Percentiles rank a stretch among this genome's conserved stretches.
phyloP scores from a whole-genome alignment of 1,284 basidiomycete genomes.

The Cutaneotrichosporon sp. region DNA sequence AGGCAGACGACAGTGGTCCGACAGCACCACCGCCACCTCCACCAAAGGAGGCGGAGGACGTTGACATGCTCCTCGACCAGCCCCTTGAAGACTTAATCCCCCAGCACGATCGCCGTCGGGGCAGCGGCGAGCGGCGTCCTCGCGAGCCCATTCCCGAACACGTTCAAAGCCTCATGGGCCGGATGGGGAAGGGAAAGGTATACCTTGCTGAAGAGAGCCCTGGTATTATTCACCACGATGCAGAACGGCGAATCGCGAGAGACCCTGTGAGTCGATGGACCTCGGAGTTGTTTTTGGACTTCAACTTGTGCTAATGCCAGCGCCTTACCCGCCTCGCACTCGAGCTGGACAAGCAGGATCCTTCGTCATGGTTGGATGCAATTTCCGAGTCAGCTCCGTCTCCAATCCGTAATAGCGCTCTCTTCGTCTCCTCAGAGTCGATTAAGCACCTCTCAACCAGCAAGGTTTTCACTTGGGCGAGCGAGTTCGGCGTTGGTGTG shows the following conservation, averaged over 20 bases:
- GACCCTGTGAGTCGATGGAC: slow-evolving; percentile 39
- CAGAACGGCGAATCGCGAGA: slow-evolving; percentile 24
- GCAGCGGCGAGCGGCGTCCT: background rate
- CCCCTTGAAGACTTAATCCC: slow-evolving; percentile 35
- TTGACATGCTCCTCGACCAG: slow-evolving; percentile 27
- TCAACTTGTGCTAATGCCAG: slow-evolving; percentile 13
- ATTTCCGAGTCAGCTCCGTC: slow-evolving; percentile 26
- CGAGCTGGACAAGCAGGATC: slow-evolving; percentile 40
- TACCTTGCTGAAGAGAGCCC: slow-evolving; percentile 42
- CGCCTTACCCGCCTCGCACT: slow-evolving; percentile 35
- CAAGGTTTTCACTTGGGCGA: slow-evolving; percentile 43
- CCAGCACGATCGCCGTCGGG: background rate
- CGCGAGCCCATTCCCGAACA: slow-evolving; percentile 31
- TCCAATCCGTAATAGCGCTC: slow-evolving; percentile 31
- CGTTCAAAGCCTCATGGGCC: slow-evolving; percentile 35
- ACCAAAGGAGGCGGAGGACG: slow-evolving; percentile 1
- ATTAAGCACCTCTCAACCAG: slow-evolving; percentile 42
- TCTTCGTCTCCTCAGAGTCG: slow-evolving; percentile 36
- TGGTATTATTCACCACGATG: slow-evolving; percentile 36
- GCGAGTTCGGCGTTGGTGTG: slow-evolving; percentile 32
- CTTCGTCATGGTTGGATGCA: slow-evolving; percentile 37
- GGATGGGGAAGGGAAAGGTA: slow-evolving; percentile 43
- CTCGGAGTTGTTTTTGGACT: too few species aligned
- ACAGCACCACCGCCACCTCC: background rate
- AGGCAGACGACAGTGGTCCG: slow-evolving; percentile 11